phyloP scores from a whole-genome alignment of 2,329 filamentous ascomycete genomes.

The Calonectria ilicicola region DNA sequence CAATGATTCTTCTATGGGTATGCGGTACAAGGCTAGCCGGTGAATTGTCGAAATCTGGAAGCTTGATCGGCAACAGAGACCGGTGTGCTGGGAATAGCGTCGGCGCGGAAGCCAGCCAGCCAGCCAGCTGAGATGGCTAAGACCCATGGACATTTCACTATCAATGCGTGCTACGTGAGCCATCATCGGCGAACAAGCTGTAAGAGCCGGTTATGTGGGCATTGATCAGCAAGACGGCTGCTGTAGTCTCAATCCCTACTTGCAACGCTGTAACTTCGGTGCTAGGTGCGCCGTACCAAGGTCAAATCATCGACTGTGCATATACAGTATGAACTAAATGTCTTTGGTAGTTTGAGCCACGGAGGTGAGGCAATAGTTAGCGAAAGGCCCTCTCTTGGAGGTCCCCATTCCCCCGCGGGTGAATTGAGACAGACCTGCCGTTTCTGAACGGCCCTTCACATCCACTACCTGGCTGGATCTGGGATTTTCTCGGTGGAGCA shows the following conservation, averaged over 20 bases:
- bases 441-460: constrained; percentile 7
- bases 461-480: background rate
- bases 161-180: background rate
- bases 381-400: background rate
- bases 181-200: constrained; percentile 1
- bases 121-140: constrained; percentile 6
- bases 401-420: background rate
- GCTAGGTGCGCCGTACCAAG: background rate
- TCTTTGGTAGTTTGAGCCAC: background rate
- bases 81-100: background rate
- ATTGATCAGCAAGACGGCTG: background rate
- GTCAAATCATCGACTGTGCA: background rate
- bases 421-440: constrained; percentile 11
- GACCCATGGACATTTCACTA: background rate
- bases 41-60: constrained; percentile 20
- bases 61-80: constrained; percentile 10
- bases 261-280: background rate
- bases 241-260: background rate
- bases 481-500: background rate
- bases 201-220: constrained; percentile 1
- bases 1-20: background rate
- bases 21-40: background rate
- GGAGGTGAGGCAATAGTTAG: too few relatives aligned
- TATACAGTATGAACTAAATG: background rate
- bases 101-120: background rate